Evolutionary conservation across 139 green algal genomes (phyloP).

Genomic region (Tetraselmis striata): DNA sequence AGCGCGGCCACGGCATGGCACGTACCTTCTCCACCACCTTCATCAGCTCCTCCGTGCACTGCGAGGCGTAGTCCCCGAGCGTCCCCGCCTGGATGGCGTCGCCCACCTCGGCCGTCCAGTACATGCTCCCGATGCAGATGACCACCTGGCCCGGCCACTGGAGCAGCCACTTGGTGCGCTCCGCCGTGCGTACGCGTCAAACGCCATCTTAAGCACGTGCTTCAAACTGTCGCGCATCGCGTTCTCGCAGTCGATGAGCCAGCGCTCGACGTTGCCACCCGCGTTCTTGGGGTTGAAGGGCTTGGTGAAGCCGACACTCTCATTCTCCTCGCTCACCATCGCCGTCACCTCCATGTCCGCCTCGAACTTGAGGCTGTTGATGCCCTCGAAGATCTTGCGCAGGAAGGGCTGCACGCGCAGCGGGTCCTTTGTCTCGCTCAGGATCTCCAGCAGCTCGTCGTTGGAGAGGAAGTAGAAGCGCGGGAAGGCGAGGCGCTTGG

Average conservation of each 20-base stretch:
- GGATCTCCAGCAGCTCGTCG: constrained; percentile 63
- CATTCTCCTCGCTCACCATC: constrained; percentile 65
- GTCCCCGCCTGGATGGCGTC: constrained; percentile 40
- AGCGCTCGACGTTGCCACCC: constrained; percentile 65
- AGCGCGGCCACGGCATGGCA: too few relatives aligned
- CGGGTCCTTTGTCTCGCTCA: constrained; percentile 76
- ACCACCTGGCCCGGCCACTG: constrained; percentile 58
- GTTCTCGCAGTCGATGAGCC: constrained; percentile 70
- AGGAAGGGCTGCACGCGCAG: constrained; percentile 73
- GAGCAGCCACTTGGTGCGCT: constrained; percentile 51
- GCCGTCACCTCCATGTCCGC: constrained; percentile 44
- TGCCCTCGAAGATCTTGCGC: constrained; percentile 78
- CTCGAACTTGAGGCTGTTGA: constrained; percentile 61
- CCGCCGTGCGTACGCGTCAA: constrained; percentile 49
- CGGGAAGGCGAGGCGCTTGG: constrained; percentile 73
- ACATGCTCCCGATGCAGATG: constrained; percentile 62
- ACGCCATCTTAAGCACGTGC: constrained; percentile 28
- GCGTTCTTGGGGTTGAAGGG: constrained; percentile 57
- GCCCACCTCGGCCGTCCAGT: constrained; percentile 61
- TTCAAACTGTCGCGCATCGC: constrained; percentile 59
- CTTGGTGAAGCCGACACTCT: constrained; percentile 46
- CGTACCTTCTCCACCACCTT: constrained; percentile 53
- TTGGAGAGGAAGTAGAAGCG: constrained; percentile 86
- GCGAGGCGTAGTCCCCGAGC: constrained; percentile 39
- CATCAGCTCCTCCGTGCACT: constrained; percentile 60